A percentile compares a stretch with the other conserved stretches of the same genome.
Evolutionary conservation across 2,329 filamentous ascomycete genomes (phyloP).

Genomic region (Sporothrix dimorphospora): DNA sequence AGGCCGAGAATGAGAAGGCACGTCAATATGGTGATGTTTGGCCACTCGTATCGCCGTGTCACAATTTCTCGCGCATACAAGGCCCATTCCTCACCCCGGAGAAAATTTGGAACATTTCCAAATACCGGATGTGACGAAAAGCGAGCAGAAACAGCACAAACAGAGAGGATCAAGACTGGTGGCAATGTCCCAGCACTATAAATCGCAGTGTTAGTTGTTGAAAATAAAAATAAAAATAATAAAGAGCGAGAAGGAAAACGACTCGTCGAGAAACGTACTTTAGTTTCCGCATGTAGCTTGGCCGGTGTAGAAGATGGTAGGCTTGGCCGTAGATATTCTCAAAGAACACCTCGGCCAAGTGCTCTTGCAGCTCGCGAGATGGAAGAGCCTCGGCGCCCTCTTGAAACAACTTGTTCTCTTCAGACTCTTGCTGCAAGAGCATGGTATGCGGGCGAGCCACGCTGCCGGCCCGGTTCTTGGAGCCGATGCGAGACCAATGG

Average conservation of each 20-base stretch:
- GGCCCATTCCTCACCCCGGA: constrained; percentile 91
- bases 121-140: constrained; percentile 89
- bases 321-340: constrained; percentile 94
- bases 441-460: constrained; percentile 38
- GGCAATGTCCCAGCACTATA: constrained; percentile 74
- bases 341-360: constrained; percentile 92
- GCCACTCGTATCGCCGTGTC: constrained; percentile 85
- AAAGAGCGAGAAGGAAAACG: neutral
- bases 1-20: constrained; percentile 86
- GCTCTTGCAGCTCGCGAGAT: constrained; percentile 84
- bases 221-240: neutral
- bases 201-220: constrained; percentile 31
- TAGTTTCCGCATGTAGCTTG: constrained; percentile 91
- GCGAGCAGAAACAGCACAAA: constrained; percentile 92
- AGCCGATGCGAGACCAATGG: constrained; percentile 70
- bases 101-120: constrained; percentile 68
- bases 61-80: constrained; percentile 84
- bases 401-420: constrained; percentile 75
- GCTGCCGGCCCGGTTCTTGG: constrained; percentile 52
- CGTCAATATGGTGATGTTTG: constrained; percentile 93
- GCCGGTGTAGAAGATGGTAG: constrained; percentile 93
- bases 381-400: constrained; percentile 86
- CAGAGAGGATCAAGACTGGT: constrained; percentile 87
- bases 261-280: constrained; percentile 52
- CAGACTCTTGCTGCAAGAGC: constrained; percentile 63